A percentile compares a stretch with the other conserved stretches of the same genome.
Conservation (phyloP, 1,284 basidiomycete genomes). For the Cutaneotrichosporon cavernicola region DNA sequence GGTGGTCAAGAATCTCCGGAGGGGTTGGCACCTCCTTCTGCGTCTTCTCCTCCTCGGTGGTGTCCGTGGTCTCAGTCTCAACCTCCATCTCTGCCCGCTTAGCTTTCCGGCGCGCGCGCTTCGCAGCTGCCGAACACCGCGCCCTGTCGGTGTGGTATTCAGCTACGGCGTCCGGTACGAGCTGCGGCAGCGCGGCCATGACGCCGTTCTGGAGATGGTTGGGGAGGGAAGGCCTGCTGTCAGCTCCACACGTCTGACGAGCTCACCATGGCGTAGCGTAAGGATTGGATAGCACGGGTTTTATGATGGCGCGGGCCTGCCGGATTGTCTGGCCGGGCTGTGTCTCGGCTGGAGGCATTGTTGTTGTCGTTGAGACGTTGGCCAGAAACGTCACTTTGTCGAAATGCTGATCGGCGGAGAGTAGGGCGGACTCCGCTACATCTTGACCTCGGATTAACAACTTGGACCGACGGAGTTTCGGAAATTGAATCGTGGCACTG, state of each 20-base stretch:
- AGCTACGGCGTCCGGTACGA: conserved; percentile 37
- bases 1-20: conserved; percentile 58
- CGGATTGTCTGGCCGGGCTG: conserved; percentile 24
- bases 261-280: conserved; percentile 45
- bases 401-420: neutral
- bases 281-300: conserved; percentile 38
- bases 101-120: conserved; percentile 13
- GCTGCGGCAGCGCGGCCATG: conserved; percentile 34
- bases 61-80: neutral
- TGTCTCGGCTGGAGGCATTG: conserved; percentile 22
- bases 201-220: conserved; percentile 41
- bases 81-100: conserved; percentile 1
- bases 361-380: neutral
- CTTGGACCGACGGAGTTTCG: neutral
- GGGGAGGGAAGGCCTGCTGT: conserved; percentile 44
- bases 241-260: neutral
- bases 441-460: neutral
- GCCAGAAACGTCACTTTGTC: neutral
- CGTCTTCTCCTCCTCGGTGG: no score
- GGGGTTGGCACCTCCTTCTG: conserved; percentile 10
- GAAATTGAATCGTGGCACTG: neutral
- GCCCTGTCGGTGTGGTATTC: conserved; percentile 43
- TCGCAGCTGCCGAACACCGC: conserved; percentile 37
- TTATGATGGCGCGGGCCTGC: conserved; percentile 24
- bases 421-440: neutral